Evolutionary conservation across 768 basidiomycete genomes (phyloP).

Genomic region (Cubamyces lactineus): DNA sequence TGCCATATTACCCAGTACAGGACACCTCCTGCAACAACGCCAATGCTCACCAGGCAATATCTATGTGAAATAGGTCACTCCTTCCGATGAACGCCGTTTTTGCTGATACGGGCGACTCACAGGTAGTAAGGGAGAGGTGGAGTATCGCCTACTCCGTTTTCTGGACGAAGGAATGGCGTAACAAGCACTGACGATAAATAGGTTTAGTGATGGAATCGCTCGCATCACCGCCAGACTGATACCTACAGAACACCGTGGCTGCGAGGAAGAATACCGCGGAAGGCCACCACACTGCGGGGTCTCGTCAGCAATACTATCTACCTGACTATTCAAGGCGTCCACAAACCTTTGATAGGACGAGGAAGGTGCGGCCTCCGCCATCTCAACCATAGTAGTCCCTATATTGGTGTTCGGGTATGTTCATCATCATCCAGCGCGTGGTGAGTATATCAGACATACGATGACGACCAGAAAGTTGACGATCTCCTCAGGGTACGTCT

Average conservation of each 20-base stretch:
- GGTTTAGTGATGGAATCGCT: constrained; percentile 16
- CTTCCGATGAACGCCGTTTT: not conserved
- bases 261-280: constrained; percentile 57
- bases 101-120: constrained; percentile 20
- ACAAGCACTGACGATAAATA: constrained; percentile 43
- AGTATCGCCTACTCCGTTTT: constrained; percentile 58
- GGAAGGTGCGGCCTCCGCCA: constrained; percentile 49
- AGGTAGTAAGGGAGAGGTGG: constrained; percentile 63
- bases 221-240: not conserved
- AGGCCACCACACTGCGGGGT: constrained; percentile 51
- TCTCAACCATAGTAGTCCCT: constrained; percentile 56
- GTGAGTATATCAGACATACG: constrained; percentile 37
- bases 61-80: constrained; percentile 30
- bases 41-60: constrained; percentile 58
- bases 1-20: constrained; percentile 60
- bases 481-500: constrained; percentile 55
- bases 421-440: not conserved
- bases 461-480: constrained; percentile 57
- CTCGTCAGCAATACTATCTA: too few relatives aligned
- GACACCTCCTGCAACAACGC: constrained; percentile 47
- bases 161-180: constrained; percentile 57
- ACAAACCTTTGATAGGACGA: constrained; percentile 56
- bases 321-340: too few relatives aligned
- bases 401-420: not conserved
- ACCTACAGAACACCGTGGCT: constrained; percentile 53